These are phyloP conservation scores for Aschersonia sp. DNA, from an alignment of 2,329 filamentous ascomycete genomes.

Conservation along the genomic window DNA sequence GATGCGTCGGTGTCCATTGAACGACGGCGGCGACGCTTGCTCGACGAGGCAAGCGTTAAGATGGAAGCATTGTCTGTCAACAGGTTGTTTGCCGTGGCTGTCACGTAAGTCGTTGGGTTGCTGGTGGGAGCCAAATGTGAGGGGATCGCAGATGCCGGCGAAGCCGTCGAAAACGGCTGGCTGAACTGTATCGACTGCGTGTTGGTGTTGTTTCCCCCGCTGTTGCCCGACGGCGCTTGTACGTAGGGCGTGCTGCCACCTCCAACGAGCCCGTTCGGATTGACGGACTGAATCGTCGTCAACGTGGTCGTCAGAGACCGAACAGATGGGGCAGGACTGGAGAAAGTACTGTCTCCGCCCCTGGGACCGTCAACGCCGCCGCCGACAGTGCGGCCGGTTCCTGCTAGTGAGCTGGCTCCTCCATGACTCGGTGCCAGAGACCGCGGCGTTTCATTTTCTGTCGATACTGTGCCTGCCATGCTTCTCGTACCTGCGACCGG, in stretches of 20 bases:
- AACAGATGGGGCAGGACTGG: conserved; percentile 67
- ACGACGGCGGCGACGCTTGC: conserved; percentile 60
- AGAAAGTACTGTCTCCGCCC: conserved; percentile 65
- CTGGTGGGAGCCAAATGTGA: conserved; percentile 45
- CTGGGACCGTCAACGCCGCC: conserved; percentile 53
- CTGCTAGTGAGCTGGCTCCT: conserved; percentile 46
- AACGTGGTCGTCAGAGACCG: conserved; percentile 71
- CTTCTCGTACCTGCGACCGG: conserved; percentile 55
- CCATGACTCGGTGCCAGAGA: conserved; percentile 64
- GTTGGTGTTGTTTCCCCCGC: conserved; percentile 14
- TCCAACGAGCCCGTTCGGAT: conserved; percentile 34
- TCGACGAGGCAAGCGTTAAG: conserved; percentile 69
- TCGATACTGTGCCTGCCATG: conserved; percentile 67
- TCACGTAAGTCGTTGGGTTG: conserved; percentile 57
- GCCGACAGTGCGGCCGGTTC: conserved; percentile 57
- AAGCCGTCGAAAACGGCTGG: conserved; percentile 48
- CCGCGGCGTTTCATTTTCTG: conserved; percentile 60
- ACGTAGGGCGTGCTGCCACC: conserved; percentile 4
- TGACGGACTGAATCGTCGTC: conserved; percentile 69
- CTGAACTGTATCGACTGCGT: conserved; percentile 45
- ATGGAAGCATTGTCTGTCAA: conserved; percentile 79
- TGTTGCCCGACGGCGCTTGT: conserved; percentile 14
- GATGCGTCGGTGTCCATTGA: conserved; percentile 79
- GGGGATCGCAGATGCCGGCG: conserved; percentile 59
- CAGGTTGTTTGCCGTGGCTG: conserved; percentile 69